Evolutionary conservation across 2,329 filamentous ascomycete species (phyloP), one percentile per base, ranked within the genome.

Genomic region (Chalaropsis ovoidea): DNA sequence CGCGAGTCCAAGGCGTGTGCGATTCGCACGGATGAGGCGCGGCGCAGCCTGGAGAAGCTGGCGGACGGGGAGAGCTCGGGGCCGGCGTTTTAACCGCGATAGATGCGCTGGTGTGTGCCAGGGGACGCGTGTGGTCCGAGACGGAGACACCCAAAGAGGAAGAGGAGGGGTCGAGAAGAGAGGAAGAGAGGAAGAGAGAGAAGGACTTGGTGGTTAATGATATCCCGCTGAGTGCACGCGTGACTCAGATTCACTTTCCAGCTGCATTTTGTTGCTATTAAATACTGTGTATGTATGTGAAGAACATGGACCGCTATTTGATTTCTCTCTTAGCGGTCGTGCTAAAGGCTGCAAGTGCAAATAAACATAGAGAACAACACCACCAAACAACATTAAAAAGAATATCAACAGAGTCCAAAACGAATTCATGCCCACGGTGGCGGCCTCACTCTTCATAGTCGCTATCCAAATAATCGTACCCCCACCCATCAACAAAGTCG

Each of bases 401-500:
- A 39, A 39, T 6, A 39, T 6, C 31, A 31, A 31, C 31, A 31
- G 31, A 31, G 31, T 6, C 31, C 2, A 31, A 31, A 31, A 6
- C 3, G 31, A 31, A 31, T n/a, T n/a, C n/a, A n/a, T n/a, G n/a
- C n/a, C n/a, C n/a, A n/a, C n/a, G n/a, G n/a, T n/a, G n/a, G n/a
- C n/a, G n/a, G n/a, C n/a, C n/a, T 52, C 24, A 52, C 47, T 60
- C 47, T 47, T 17, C 49, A 27, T 67, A 65, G 22, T 69, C 68
- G 56, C 67, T 68, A 17, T 62, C 81, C 0, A 77, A 81, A 74
- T 82, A 81, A 2, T 77, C 78, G 45, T 83, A 79, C 43, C 17
- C n/a, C 24, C 78, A 79, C 2, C 78, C 75, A 74, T 88, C 74
- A 15, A 89, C 74, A 70, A 93, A 92, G 72, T 93, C 88, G 1